A percentile compares a stretch with the other conserved stretches of the same genome.
Evolutionary conservation across 805 yeast genomes (phyloP).

Genomic region (Ogataea sp.): DNA sequence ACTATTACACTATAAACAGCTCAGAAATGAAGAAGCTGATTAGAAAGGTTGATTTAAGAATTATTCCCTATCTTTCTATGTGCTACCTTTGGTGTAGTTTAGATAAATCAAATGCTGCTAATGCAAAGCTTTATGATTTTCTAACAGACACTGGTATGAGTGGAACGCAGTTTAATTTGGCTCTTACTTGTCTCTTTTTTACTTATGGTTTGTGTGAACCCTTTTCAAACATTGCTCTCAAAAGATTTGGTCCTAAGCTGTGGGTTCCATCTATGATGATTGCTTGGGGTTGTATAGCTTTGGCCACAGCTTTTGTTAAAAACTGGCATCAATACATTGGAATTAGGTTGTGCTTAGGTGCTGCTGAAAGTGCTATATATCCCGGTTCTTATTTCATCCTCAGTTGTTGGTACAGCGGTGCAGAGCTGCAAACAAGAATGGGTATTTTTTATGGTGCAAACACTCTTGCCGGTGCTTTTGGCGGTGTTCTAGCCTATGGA

Average conservation of each 20-base stretch:
- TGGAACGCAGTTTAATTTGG: constrained; percentile 31
- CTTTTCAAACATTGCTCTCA: constrained; percentile 26
- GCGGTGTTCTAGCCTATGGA: constrained; percentile 31
- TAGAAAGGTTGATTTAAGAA: constrained; percentile 16
- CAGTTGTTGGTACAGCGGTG: constrained; percentile 28
- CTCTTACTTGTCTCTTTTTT: constrained; percentile 32
- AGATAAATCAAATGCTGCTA: constrained; percentile 28
- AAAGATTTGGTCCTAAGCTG: constrained; percentile 29
- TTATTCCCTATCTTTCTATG: constrained; percentile 19
- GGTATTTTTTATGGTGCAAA: constrained; percentile 24
- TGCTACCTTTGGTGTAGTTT: constrained; percentile 21
- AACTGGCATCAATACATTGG: constrained; percentile 7
- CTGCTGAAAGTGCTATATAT: constrained; percentile 40
- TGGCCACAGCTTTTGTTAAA: constrained; percentile 26
- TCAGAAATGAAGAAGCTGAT: constrained; percentile 15
- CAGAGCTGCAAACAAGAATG: constrained; percentile 29
- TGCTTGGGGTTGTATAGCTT: constrained; percentile 30
- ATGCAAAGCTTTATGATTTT: constrained; percentile 24
- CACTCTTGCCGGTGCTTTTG: constrained; percentile 28
- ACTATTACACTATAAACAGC: constrained; percentile 10
- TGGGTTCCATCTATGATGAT: constrained; percentile 28
- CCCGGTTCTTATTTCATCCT: constrained; percentile 39
- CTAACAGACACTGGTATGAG: constrained; percentile 20
- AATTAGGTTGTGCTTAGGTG: constrained; percentile 32
- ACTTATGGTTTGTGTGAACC: constrained; percentile 35